Percentiles rank a stretch among this genome's conserved stretches.
Evolutionary conservation across 108 stramenopile species (phyloP).

Genomic region (Nitzschia sp.): DNA sequence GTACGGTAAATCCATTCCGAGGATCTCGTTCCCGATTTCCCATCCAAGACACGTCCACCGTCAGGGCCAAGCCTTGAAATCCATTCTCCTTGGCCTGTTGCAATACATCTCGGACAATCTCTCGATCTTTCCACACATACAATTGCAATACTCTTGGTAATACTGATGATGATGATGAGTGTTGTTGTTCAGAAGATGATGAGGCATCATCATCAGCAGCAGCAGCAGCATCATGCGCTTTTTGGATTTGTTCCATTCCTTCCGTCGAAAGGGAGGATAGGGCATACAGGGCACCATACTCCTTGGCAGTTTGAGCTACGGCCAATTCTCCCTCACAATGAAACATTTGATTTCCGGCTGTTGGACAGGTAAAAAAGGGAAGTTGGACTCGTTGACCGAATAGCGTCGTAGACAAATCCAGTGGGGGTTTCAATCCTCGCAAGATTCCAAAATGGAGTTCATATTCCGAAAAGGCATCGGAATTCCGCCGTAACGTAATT

Average conservation of each 20-base stretch:
- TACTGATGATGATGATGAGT: conserved; percentile 37
- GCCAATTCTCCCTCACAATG: conserved; percentile 85
- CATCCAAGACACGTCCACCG: conserved; percentile 90
- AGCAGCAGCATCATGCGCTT: too few species aligned
- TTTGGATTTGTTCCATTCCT: conserved; percentile 66
- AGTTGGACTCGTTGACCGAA: conserved; percentile 70
- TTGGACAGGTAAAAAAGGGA: conserved; percentile 86
- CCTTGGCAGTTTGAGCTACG: conserved; percentile 70
- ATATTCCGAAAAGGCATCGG: conserved; percentile 72
- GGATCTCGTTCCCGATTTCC: conserved; percentile 91
- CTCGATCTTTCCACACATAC: conserved; percentile 94
- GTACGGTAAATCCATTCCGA: conserved; percentile 89
- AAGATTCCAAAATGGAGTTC: conserved; percentile 82
- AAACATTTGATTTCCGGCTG: conserved; percentile 90
- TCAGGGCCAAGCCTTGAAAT: conserved; percentile 85
- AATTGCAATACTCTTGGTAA: conserved; percentile 85
- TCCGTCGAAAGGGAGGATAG: conserved; percentile 77
- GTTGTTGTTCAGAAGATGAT: too few species aligned
- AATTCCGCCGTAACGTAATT: conserved; percentile 65
- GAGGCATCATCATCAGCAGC: too few species aligned
- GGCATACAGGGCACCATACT: conserved; percentile 79
- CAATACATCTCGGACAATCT: conserved; percentile 80
- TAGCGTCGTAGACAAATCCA: conserved; percentile 76
- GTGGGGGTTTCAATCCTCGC: conserved; percentile 74
- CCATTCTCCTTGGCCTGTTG: conserved; percentile 81